Conservation (phyloP, 2,329 filamentous ascomycete genomes). For the Curvularia sp. region DNA sequence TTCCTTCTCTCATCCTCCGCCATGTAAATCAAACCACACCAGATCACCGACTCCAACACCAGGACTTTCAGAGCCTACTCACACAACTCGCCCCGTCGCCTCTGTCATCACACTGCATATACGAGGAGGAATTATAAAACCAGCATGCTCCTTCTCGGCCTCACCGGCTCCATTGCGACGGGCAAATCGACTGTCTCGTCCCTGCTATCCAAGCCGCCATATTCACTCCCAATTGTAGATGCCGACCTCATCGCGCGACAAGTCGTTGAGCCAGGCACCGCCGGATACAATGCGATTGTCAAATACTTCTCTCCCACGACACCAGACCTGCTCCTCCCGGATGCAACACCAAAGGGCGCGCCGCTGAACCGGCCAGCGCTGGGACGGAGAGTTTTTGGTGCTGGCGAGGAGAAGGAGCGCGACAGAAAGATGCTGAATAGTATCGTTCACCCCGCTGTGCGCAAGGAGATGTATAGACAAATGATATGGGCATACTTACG, state of each 20-base stretch:
- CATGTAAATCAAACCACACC: constrained; percentile 13
- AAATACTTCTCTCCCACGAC: constrained; percentile 81
- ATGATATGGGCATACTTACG: constrained; percentile 75
- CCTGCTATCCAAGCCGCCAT: constrained; percentile 79
- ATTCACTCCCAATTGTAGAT: constrained; percentile 90
- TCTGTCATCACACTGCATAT: not conserved
- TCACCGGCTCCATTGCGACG: constrained; percentile 96
- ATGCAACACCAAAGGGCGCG: constrained; percentile 66
- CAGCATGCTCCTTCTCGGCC: constrained; percentile 87
- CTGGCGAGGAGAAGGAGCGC: constrained; percentile 70
- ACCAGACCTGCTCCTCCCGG: constrained; percentile 79
- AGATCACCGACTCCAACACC: not conserved
- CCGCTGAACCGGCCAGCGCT: constrained; percentile 87
- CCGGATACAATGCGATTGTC: constrained; percentile 83
- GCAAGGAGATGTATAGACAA: constrained; percentile 78
- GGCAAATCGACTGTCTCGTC: constrained; percentile 96
- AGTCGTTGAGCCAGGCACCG: constrained; percentile 91
- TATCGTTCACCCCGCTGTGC: constrained; percentile 92
- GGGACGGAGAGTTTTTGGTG: constrained; percentile 85
- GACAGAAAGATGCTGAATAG: constrained; percentile 82
- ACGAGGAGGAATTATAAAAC: not conserved
- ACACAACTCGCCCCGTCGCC: not conserved
- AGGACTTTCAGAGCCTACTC: not conserved
- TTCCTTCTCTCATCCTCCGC: constrained; percentile 11
- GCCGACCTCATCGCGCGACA: constrained; percentile 90